Evolutionary conservation across 306 rosid genomes (phyloP).

Genomic region (Cotoneaster glaucophyllus): DNA sequence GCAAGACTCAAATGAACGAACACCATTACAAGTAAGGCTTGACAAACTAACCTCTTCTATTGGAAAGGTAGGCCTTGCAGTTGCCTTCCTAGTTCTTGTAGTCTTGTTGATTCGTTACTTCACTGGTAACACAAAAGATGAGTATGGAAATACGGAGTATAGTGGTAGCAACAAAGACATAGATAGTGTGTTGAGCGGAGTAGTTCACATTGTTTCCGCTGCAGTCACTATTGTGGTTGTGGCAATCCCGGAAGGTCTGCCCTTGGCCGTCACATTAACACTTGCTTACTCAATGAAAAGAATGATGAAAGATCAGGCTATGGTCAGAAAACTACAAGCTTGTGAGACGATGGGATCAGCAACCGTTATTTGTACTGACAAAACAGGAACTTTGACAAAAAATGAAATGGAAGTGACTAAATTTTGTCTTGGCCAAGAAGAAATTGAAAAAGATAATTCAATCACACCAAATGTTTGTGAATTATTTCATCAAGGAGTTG

Average conservation of each 20-base stretch:
- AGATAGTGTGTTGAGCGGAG: conserved; percentile 40
- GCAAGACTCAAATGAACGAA: conserved; percentile 45
- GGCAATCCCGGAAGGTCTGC: conserved; percentile 90
- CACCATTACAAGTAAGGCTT: conserved; percentile 81
- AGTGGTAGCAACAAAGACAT: conserved; percentile 27
- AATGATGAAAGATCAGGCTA: conserved; percentile 89
- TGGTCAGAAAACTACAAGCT: conserved; percentile 87
- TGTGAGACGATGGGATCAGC: conserved; percentile 96
- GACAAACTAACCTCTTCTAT: conserved; percentile 69
- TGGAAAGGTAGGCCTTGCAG: conserved; percentile 86
- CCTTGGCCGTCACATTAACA: conserved; percentile 81
- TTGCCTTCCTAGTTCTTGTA: conserved; percentile 66
- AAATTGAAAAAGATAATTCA: conserved; percentile 23
- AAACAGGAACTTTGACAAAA: conserved; percentile 76
- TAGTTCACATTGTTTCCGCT: conserved; percentile 50
- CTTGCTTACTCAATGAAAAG: conserved; percentile 92
- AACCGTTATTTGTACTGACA: conserved; percentile 82
- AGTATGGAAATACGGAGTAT: conserved; percentile 41
- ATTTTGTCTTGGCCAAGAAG: conserved; percentile 59
- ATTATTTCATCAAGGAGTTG: conserved; percentile 58
- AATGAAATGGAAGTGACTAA: conserved; percentile 75
- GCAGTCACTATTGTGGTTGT: conserved; percentile 90
- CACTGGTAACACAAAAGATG: conserved; percentile 53
- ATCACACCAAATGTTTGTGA: conserved; percentile 36
- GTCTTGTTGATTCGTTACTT: conserved; percentile 73